A percentile compares a stretch with the other conserved stretches of the same genome.
Conservation (phyloP, 257 asterid species). For the Solanum sejunctum region DNA sequence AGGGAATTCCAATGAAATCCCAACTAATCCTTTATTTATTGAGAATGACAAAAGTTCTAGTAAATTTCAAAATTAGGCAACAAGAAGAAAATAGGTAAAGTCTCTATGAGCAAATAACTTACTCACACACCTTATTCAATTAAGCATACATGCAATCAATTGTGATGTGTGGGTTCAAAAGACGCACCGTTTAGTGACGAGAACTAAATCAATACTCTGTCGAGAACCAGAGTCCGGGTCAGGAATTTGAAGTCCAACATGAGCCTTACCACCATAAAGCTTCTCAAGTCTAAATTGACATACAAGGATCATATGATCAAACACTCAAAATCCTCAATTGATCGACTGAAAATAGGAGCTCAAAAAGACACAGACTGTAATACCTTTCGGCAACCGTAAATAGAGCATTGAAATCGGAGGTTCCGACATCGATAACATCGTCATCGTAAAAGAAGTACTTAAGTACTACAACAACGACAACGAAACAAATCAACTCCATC, state of each 20-base stretch:
- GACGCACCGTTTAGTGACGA: conserved; percentile 44
- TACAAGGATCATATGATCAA: background rate
- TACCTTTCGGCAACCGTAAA: conserved; percentile 63
- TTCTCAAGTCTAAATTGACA: conserved; percentile 37
- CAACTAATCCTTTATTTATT: background rate
- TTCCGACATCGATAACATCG: conserved; percentile 35
- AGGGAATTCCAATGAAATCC: background rate
- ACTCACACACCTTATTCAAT: background rate
- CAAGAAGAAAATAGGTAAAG: background rate
- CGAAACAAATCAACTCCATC: conserved; percentile 44
- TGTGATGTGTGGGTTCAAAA: background rate
- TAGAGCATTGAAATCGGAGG: conserved; percentile 48
- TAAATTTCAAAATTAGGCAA: background rate
- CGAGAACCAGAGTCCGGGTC: conserved; percentile 67
- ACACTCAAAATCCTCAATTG: background rate
- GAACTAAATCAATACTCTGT: conserved; percentile 57
- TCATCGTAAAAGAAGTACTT: conserved; percentile 50
- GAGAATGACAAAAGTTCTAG: background rate
- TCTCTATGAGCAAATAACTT: background rate
- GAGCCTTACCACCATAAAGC: conserved; percentile 52
- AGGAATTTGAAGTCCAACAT: conserved; percentile 71
- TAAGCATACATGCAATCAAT: background rate
- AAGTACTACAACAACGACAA: conserved; percentile 27
- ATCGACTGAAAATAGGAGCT: background rate
- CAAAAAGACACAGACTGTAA: background rate